A percentile compares a stretch with the other conserved stretches of the same genome.
phyloP scores from a whole-genome alignment of 306 rosid genomes.

The Lagenaria siceraria region DNA sequence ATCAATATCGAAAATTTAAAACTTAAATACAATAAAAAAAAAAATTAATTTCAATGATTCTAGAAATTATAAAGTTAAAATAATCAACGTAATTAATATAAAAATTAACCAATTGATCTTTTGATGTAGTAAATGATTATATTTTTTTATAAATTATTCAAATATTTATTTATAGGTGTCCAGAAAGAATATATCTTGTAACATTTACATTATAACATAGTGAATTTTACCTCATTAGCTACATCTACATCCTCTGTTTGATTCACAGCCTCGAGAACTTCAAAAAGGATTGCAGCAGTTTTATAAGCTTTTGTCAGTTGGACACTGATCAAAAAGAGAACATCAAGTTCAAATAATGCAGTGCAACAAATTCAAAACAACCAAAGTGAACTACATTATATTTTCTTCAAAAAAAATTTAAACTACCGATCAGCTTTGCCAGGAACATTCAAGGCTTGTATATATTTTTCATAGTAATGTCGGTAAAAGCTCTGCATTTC shows the following conservation, averaged over 20 bases:
- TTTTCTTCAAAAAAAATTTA: not conserved
- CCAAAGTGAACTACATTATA: slow-evolving; percentile 9
- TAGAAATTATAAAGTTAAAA: too few species aligned
- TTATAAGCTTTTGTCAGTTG: slow-evolving; percentile 88
- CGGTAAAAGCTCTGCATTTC: slow-evolving; percentile 86
- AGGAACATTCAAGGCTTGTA: slow-evolving; percentile 63
- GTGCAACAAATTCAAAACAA: not conserved
- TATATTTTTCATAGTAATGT: slow-evolving; percentile 67
- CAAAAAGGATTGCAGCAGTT: slow-evolving; percentile 86
- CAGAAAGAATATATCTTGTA: too few species aligned
- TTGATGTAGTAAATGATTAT: not conserved
- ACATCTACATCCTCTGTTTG: slow-evolving; percentile 69
- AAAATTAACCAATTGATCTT: too few species aligned
- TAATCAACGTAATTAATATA: too few species aligned
- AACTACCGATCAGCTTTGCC: slow-evolving; percentile 82
- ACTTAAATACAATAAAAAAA: too few species aligned
- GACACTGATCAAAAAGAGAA: slow-evolving; percentile 39
- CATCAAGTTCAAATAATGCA: slow-evolving; percentile 6
- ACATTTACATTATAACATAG: not conserved
- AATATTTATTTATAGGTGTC: too few species aligned
- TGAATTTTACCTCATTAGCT: slow-evolving; percentile 56
- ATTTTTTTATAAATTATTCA: not conserved
- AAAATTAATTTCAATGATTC: too few species aligned
- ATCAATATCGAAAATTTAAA: too few species aligned
- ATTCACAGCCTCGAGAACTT: slow-evolving; percentile 86